Conservation (phyloP, 768 basidiomycete genomes). For the Thelephora ganbajun region DNA sequence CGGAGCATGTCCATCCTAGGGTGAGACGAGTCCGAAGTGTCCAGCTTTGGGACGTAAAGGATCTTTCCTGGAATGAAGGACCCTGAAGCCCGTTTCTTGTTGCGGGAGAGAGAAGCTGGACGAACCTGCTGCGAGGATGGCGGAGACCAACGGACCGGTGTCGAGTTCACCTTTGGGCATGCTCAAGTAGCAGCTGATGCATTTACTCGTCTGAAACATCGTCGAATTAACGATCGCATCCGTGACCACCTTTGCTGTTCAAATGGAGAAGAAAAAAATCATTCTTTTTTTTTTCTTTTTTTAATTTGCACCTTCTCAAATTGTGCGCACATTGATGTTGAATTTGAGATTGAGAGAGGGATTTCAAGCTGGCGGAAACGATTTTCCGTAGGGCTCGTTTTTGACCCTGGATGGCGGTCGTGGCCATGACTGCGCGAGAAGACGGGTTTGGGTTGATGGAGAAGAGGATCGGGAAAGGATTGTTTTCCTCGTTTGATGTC, state of each 20-base stretch:
- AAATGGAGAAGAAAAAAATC: slow-evolving; percentile 2
- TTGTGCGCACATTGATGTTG: slow-evolving; percentile 49
- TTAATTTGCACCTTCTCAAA: too few species aligned
- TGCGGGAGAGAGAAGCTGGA: background rate
- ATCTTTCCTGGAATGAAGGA: slow-evolving; percentile 32
- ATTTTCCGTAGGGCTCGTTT: slow-evolving; percentile 44
- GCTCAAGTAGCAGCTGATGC: slow-evolving; percentile 64
- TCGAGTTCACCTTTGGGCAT: slow-evolving; percentile 65
- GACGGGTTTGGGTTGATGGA: too few species aligned
- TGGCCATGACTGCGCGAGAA: slow-evolving; percentile 1
- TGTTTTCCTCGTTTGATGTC: too few species aligned
- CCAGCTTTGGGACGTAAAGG: slow-evolving; percentile 59
- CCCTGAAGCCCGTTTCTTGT: background rate
- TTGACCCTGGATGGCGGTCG: slow-evolving; percentile 26
- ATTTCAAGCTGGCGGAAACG: slow-evolving; percentile 29
- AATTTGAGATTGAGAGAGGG: slow-evolving; percentile 28
- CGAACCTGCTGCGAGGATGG: slow-evolving; percentile 43
- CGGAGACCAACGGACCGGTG: slow-evolving; percentile 35
- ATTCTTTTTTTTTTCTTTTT: too few species aligned
- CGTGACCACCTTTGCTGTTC: slow-evolving; percentile 32
- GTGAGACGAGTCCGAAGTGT: slow-evolving; percentile 21
- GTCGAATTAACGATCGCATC: slow-evolving; percentile 34
- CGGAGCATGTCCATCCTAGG: slow-evolving; percentile 50
- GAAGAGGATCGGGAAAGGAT: too few species aligned
- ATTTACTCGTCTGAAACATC: slow-evolving; percentile 32